Percentiles rank a stretch among this genome's conserved stretches.
Evolutionary conservation across 225 moss, liverwort and hornwort genomes (phyloP).

Genomic region (Sphagnum tenellum): DNA sequence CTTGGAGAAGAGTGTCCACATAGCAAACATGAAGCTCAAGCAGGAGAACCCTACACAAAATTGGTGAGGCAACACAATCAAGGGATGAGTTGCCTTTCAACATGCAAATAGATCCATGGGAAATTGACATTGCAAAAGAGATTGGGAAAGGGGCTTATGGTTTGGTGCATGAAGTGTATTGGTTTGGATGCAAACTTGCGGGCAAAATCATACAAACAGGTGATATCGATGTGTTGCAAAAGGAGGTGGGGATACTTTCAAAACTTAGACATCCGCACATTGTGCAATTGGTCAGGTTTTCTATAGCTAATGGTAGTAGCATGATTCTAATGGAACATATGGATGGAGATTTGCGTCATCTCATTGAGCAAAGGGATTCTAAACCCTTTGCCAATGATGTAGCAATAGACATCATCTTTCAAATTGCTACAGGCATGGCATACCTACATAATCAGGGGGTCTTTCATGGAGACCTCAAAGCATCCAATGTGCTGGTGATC

Average conservation of each 20-base stretch:
- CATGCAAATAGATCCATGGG: neutral
- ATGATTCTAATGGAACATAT: slow-evolving; percentile 5
- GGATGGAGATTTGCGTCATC: slow-evolving; percentile 1
- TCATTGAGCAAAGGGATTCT: neutral
- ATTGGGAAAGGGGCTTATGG: slow-evolving; percentile 3
- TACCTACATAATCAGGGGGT: neutral
- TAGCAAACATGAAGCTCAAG: slow-evolving; percentile 4
- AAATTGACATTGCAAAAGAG: neutral
- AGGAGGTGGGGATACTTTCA: slow-evolving; percentile 4
- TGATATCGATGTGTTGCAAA: neutral
- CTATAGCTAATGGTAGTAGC: neutral
- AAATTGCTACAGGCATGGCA: too few species aligned
- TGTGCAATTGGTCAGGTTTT: slow-evolving; percentile 1
- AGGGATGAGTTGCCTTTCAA: slow-evolving; percentile 1
- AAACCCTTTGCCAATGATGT: neutral
- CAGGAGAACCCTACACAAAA: slow-evolving; percentile 1
- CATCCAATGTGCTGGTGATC: too few species aligned
- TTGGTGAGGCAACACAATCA: neutral
- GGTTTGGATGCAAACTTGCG: neutral
- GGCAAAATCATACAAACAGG: neutral
- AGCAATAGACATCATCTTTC: too few species aligned
- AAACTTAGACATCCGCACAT: slow-evolving; percentile 2
- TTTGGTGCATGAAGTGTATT: neutral
- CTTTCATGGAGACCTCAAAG: neutral
- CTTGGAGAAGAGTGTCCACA: neutral